Percentiles rank a stretch among this genome's conserved stretches.
Conservation (phyloP, 1,284 basidiomycete species). For the Polyporus tsugae region DNA sequence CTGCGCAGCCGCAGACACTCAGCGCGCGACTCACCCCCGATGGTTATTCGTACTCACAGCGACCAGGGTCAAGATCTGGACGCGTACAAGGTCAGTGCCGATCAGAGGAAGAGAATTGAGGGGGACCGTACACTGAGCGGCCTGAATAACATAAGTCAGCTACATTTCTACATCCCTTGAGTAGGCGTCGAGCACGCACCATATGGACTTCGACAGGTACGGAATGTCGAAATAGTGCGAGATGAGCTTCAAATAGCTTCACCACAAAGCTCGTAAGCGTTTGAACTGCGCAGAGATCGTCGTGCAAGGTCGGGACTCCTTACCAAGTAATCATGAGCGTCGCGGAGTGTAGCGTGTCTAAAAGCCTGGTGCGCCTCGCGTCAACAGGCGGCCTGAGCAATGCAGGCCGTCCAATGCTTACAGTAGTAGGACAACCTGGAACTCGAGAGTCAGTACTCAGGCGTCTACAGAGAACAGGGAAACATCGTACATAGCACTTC, state of each 20-base stretch:
- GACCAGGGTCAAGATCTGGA: not conserved
- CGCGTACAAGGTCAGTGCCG: not conserved
- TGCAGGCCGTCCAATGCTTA: not conserved
- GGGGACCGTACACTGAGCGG: not conserved
- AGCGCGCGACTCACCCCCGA: not conserved
- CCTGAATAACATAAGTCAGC: not conserved
- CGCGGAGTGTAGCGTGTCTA: not conserved
- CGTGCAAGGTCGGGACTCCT: not conserved
- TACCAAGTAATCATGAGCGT: not conserved
- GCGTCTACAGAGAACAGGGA: not conserved
- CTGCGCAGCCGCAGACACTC: not conserved
- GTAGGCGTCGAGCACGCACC: not conserved
- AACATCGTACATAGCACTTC: not conserved
- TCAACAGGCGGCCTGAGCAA: not conserved
- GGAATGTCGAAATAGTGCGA: not conserved
- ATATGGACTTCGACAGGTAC: not conserved
- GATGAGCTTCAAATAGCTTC: slow-evolving; percentile 3
- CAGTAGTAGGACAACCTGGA: not conserved
- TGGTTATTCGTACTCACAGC: not conserved
- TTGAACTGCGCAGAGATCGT: not conserved
- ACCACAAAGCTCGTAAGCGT: not conserved
- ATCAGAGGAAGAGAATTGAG: not conserved
- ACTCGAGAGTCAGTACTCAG: not conserved
- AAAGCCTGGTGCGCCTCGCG: not conserved
- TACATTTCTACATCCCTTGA: no score